A percentile compares a stretch with the other conserved stretches of the same genome.
Evolutionary conservation across 495 filamentous ascomycete species (phyloP).

Genomic region (Aspergillus sclerotiicarbonarius): DNA sequence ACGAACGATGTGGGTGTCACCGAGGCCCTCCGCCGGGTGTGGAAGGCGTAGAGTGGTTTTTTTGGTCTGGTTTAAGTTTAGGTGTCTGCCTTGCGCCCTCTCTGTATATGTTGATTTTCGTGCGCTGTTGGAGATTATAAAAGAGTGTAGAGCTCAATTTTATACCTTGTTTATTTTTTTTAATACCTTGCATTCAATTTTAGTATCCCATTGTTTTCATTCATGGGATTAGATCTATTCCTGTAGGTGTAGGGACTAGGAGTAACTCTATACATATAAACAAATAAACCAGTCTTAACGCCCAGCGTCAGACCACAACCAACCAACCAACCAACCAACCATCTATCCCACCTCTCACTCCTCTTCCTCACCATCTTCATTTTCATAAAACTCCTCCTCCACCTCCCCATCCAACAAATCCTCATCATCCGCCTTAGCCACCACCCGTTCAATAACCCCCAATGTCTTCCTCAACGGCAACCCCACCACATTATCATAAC

Average conservation of each 20-base stretch:
- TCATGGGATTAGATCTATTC: too few species aligned
- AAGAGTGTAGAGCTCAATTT: too few species aligned
- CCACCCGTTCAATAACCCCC: slow-evolving; percentile 79
- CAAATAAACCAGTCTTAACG: background rate
- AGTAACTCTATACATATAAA: background rate
- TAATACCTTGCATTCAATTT: too few species aligned
- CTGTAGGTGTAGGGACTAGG: too few species aligned
- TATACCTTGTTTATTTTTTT: too few species aligned
- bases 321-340: slow-evolving; percentile 5
- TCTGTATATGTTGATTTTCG: slow-evolving; percentile 39
- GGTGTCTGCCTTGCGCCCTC: slow-evolving; percentile 33
- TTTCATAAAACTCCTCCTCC: slow-evolving; percentile 18
- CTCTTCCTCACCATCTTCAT: slow-evolving; percentile 37
- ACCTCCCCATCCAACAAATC: slow-evolving; percentile 25
- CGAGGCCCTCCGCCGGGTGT: slow-evolving; percentile 80
- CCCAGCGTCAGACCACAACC: too few species aligned
- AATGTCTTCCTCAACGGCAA: slow-evolving; percentile 79
- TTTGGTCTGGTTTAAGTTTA: slow-evolving; percentile 23
- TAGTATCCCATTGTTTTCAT: too few species aligned
- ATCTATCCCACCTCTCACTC: slow-evolving; percentile 15
- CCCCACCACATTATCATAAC: slow-evolving; percentile 94
- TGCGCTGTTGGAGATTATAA: too few species aligned
- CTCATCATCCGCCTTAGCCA: slow-evolving; percentile 55
- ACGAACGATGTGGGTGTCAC: slow-evolving; percentile 98
- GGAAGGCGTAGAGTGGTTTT: slow-evolving; percentile 61